Evolutionary conservation across 129 eudicot species (phyloP).

Genomic region (Silybum marianum): DNA sequence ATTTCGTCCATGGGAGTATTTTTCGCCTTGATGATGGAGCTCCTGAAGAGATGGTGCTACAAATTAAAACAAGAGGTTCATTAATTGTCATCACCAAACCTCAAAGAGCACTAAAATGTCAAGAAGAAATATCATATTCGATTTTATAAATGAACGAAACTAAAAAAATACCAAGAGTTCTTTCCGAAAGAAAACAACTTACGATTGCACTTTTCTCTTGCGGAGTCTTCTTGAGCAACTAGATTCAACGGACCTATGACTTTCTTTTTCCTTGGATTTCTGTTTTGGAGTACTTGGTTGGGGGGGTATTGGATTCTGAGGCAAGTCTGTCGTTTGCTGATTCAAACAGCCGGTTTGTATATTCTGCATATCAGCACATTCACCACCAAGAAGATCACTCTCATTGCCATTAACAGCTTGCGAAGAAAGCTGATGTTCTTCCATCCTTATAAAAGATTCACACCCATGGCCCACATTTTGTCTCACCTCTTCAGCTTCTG

Average conservation of each 20-base stretch:
- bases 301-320: constrained; percentile 29
- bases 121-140: not conserved
- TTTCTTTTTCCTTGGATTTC: constrained; percentile 47
- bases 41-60: constrained; percentile 50
- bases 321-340: constrained; percentile 16
- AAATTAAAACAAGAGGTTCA: constrained; percentile 21
- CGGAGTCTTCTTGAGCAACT: constrained; percentile 33
- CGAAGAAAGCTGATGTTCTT: constrained; percentile 3
- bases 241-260: constrained; percentile 31
- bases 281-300: constrained; percentile 23
- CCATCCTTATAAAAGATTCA: not conserved
- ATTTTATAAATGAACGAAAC: not conserved
- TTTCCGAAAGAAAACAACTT: constrained; percentile 35
- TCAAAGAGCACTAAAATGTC: not conserved
- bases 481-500: constrained; percentile 11
- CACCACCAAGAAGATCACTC: not conserved
- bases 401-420: constrained; percentile 2
- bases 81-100: not conserved
- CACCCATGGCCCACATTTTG: not conserved
- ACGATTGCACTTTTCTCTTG: constrained; percentile 47
- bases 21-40: constrained; percentile 55
- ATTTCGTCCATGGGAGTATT: constrained; percentile 59
- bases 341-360: constrained; percentile 7
- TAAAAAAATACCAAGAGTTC: not conserved
- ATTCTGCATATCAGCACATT: constrained; percentile 18